These are phyloP conservation scores for Microdochium nivale DNA, from an alignment of 2,329 filamentous ascomycete genomes.

Conservation along the genomic window DNA sequence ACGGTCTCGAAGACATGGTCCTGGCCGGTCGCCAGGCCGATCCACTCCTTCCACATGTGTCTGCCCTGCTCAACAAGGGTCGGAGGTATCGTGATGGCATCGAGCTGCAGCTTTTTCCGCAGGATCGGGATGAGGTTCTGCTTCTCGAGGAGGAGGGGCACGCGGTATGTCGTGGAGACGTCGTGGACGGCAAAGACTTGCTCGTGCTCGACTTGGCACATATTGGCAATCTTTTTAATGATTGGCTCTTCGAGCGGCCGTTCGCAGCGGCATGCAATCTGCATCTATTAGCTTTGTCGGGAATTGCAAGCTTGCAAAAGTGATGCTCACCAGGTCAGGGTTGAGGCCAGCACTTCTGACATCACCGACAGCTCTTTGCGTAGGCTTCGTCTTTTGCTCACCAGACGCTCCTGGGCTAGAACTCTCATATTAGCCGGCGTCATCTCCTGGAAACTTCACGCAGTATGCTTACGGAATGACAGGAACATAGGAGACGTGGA, in stretches of 20 bases:
- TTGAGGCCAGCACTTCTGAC: constrained; percentile 72
- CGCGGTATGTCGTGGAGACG: constrained; percentile 86
- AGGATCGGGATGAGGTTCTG: constrained; percentile 69
- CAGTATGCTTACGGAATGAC: constrained; percentile 30
- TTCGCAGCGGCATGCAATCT: constrained; percentile 92
- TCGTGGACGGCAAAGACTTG: constrained; percentile 88
- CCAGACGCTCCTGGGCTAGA: constrained; percentile 18
- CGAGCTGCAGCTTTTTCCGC: constrained; percentile 55
- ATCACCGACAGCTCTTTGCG: constrained; percentile 79
- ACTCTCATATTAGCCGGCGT: constrained; percentile 11
- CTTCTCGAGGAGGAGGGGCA: constrained; percentile 81
- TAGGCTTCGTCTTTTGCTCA: constrained; percentile 95
- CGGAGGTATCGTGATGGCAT: constrained; percentile 42
- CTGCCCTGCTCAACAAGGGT: constrained; percentile 53
- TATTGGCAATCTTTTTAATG: constrained; percentile 79
- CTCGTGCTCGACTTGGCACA: constrained; percentile 77
- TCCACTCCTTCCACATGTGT: constrained; percentile 73
- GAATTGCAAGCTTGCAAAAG: constrained; percentile 3
- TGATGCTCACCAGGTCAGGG: constrained; percentile 52
- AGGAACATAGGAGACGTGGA: constrained; percentile 84
- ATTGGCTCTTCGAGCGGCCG: constrained; percentile 63
- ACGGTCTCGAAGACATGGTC: constrained; percentile 61
- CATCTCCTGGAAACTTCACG: constrained; percentile 7
- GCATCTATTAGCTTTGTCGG: constrained; percentile 7
- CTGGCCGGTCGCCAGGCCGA: constrained; percentile 57